Percentiles rank a stretch among this genome's conserved stretches.
These are phyloP conservation scores for Chlorella vulgaris DNA, from an alignment of 139 green algal species.

Conservation along the genomic window DNA sequence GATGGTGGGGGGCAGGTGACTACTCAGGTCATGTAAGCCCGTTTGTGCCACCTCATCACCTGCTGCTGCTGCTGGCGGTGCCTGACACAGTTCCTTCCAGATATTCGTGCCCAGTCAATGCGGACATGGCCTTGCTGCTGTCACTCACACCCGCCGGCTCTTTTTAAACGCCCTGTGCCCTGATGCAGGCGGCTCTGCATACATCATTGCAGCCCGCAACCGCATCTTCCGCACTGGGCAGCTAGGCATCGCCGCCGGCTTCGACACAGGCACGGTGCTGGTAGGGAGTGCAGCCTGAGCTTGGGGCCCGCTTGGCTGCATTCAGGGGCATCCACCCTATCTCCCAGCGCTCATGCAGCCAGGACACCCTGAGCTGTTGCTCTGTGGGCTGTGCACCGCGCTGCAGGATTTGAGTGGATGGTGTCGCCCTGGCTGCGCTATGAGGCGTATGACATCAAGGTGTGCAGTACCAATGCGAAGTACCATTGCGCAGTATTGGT, in stretches of 20 bases:
- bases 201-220: background rate
- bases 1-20: too few species aligned
- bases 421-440: background rate
- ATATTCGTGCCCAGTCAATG: too few species aligned
- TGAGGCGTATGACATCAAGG: constrained; percentile 7
- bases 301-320: too few species aligned
- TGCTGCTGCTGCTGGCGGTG: too few species aligned
- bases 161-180: background rate
- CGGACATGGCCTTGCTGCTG: too few species aligned
- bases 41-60: too few species aligned
- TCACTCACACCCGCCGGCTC: too few species aligned
- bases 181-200: background rate
- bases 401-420: constrained; percentile 1
- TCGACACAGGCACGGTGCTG: background rate
- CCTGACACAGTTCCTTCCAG: too few species aligned
- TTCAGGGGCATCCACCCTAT: too few species aligned
- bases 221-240: background rate
- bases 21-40: too few species aligned
- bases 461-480: too few species aligned
- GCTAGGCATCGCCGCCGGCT: background rate
- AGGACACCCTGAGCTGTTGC: background rate
- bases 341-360: background rate
- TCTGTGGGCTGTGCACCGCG: background rate
- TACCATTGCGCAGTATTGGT: too few species aligned
- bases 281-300: background rate